Evolutionary conservation across 2,329 filamentous ascomycete genomes (phyloP).

Genomic region (Diaporthe sp.): DNA sequence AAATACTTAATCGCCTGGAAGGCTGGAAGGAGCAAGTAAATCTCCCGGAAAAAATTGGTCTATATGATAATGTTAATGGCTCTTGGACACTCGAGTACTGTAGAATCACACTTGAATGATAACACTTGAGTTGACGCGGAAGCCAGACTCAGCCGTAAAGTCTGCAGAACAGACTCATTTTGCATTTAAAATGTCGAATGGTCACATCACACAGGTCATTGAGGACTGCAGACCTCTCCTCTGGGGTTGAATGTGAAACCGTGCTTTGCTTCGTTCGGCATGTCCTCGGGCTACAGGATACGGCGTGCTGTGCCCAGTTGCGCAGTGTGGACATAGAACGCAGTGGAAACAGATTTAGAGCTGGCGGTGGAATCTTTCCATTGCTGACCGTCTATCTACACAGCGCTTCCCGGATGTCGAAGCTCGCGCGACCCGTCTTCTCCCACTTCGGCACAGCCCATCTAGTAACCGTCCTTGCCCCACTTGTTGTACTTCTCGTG

Average conservation of each 20-base stretch:
- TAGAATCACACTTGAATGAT: neutral
- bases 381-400: slow-evolving; percentile 36
- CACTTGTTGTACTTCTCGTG: slow-evolving; percentile 99
- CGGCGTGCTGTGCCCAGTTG: neutral
- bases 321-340: neutral
- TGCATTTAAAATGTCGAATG: neutral
- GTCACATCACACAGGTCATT: neutral
- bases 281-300: neutral
- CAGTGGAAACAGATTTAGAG: neutral
- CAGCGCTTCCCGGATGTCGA: neutral
- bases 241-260: neutral
- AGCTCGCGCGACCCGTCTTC: slow-evolving; percentile 27
- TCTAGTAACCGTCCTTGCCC: slow-evolving; percentile 94
- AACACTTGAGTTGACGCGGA: neutral
- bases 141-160: neutral
- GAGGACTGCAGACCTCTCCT: neutral
- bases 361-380: slow-evolving; percentile 9
- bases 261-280: no score
- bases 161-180: neutral
- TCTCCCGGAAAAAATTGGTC: neutral
- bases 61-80: neutral
- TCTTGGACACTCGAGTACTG: neutral
- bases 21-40: neutral
- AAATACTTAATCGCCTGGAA: neutral
- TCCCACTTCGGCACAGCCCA: neutral